Percentiles rank a stretch among this genome's conserved stretches.
Conservation (phyloP, 768 basidiomycete genomes). For the Mycena chlorophos region DNA sequence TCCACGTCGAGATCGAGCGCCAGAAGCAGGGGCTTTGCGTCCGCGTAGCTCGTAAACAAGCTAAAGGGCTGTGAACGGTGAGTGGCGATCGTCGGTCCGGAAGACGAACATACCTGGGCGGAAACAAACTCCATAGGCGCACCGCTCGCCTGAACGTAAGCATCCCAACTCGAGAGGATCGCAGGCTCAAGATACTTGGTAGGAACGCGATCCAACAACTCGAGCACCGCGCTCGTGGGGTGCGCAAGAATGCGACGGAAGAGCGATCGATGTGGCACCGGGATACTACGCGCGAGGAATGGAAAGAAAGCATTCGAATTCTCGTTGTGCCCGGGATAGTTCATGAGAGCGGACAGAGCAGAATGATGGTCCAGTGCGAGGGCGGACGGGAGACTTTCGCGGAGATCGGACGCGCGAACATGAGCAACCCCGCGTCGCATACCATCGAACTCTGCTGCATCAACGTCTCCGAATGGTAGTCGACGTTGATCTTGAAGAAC, state of each 20-base stretch:
- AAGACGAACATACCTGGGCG: constrained; percentile 43
- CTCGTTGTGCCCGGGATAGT: constrained; percentile 37
- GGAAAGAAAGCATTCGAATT: constrained; percentile 31
- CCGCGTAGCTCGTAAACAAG: constrained; percentile 43
- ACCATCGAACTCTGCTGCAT: constrained; percentile 16
- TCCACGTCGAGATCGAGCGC: constrained; percentile 43
- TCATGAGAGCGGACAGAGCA: constrained; percentile 41
- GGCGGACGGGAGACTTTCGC: constrained; percentile 35
- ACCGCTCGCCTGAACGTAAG: constrained; percentile 28
- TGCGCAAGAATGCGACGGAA: constrained; percentile 30
- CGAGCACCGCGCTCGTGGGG: constrained; percentile 10
- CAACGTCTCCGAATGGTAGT: constrained; percentile 37
- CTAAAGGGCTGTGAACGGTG: constrained; percentile 47
- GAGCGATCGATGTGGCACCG: constrained; percentile 32
- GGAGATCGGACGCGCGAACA: not conserved
- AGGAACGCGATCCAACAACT: constrained; percentile 22
- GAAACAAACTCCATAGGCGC: constrained; percentile 39
- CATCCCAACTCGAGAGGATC: constrained; percentile 15
- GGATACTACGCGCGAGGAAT: constrained; percentile 39
- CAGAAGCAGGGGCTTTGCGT: constrained; percentile 40
- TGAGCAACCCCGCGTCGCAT: constrained; percentile 15
- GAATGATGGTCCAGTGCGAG: constrained; percentile 51
- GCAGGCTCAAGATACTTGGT: constrained; percentile 2
- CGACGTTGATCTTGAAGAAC: constrained; percentile 50
- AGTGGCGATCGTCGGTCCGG: constrained; percentile 21